phyloP scores from a whole-genome alignment of 1,284 basidiomycete genomes.

The Pascua guehoae region DNA sequence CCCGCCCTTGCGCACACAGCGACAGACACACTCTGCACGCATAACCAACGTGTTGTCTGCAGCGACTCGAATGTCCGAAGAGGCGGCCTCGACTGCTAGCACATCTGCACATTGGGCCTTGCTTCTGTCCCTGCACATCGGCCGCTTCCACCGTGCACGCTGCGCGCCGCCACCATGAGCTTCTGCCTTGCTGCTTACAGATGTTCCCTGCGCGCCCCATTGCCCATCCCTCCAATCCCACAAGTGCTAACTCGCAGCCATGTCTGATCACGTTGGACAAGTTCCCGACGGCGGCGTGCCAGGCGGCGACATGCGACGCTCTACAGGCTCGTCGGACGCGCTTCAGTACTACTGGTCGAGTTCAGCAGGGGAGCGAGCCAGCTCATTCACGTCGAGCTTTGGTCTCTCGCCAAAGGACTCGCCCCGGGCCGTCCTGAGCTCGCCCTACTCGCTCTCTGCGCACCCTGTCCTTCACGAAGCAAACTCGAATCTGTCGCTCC shows the following conservation, averaged over 20 bases:
- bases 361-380: conserved; percentile 38
- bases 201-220: not conserved
- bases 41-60: no score
- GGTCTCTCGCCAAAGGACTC: conserved; percentile 19
- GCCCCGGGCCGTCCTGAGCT: conserved; percentile 4
- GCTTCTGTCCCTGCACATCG: no score
- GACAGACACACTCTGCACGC: not conserved
- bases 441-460: conserved; percentile 19
- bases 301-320: conserved; percentile 18
- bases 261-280: not conserved
- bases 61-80: no score
- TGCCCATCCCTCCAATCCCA: not conserved
- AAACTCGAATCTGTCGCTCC: conserved; percentile 5
- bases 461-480: conserved; percentile 4
- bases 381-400: conserved; percentile 33
- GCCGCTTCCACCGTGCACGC: not conserved
- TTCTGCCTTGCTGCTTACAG: not conserved
- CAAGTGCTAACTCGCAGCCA: not conserved
- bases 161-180: not conserved
- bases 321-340: conserved; percentile 36
- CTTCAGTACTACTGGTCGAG: conserved; percentile 45
- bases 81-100: no score
- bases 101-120: no score
- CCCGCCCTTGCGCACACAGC: not conserved
- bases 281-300: not conserved